A percentile compares a stretch with the other conserved stretches of the same genome.
Evolutionary conservation across 2,329 filamentous ascomycete species (phyloP).

Genomic region (Pyrenophora tritici-repentis): DNA sequence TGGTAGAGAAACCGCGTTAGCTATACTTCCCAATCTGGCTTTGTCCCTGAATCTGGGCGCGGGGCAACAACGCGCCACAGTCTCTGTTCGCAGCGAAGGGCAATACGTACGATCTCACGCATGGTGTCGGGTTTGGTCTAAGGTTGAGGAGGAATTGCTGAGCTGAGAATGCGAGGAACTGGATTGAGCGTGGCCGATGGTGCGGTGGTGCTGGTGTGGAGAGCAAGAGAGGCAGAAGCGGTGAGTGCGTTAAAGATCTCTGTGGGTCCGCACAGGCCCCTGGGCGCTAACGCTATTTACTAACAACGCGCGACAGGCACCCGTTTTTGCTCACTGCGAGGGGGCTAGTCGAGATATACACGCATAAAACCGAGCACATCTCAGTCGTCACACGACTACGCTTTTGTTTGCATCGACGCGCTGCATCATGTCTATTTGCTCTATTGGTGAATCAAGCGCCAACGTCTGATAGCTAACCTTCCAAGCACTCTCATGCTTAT

Average conservation of each 20-base stretch:
- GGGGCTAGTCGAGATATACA: not conserved
- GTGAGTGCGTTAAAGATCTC: constrained; percentile 32
- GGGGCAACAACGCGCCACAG: constrained; percentile 51
- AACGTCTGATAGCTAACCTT: not conserved
- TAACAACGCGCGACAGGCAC: constrained; percentile 28
- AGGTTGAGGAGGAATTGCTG: constrained; percentile 29
- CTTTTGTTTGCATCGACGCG: too few relatives aligned
- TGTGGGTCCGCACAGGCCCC: constrained; percentile 30
- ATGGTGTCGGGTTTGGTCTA: constrained; percentile 54
- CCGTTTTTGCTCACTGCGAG: constrained; percentile 8
- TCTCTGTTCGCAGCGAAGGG: constrained; percentile 44
- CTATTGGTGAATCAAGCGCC: not conserved
- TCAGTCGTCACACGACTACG: too few relatives aligned
- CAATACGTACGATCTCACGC: constrained; percentile 70
- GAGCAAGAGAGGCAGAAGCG: constrained; percentile 36
- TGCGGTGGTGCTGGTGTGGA: constrained; percentile 41
- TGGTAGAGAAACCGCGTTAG: constrained; percentile 60
- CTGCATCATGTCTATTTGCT: not conserved
- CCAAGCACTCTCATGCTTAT: not conserved
- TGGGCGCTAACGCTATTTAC: constrained; percentile 25
- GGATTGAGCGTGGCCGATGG: constrained; percentile 33
- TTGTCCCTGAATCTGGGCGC: constrained; percentile 47
- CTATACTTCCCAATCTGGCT: constrained; percentile 54
- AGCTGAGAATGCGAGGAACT: constrained; percentile 41
- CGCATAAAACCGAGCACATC: not conserved